Evolutionary conservation across 345 rosid genomes (phyloP).

Genomic region (Brassica juncea): DNA sequence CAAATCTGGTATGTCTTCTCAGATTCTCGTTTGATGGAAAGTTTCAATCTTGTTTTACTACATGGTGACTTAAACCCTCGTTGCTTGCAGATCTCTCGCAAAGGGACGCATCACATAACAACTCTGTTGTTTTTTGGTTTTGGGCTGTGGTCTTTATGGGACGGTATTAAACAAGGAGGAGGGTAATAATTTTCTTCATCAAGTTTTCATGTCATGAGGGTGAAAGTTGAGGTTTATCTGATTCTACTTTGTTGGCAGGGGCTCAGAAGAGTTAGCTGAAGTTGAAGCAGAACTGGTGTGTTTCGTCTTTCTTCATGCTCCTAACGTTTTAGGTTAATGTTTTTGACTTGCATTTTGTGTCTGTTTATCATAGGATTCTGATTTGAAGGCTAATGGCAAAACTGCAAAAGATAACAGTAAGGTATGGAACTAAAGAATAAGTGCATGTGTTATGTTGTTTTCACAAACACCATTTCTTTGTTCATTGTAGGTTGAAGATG

Average conservation of each 20-base stretch:
- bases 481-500: slow-evolving; percentile 63
- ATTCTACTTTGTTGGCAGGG: slow-evolving; percentile 47
- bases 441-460: neutral
- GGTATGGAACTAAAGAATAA: slow-evolving; percentile 43
- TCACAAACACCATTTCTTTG: neutral
- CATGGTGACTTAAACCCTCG: neutral
- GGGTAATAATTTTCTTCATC: slow-evolving; percentile 13
- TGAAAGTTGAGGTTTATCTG: neutral
- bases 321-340: slow-evolving; percentile 10
- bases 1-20: slow-evolving; percentile 24
- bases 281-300: slow-evolving; percentile 87
- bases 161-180: slow-evolving; percentile 68
- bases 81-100: slow-evolving; percentile 78
- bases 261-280: slow-evolving; percentile 80
- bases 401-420: slow-evolving; percentile 28
- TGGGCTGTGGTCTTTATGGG: slow-evolving; percentile 93
- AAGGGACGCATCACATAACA: slow-evolving; percentile 91
- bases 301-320: neutral
- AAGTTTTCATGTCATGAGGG: neutral
- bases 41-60: neutral
- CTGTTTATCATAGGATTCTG: slow-evolving; percentile 57
- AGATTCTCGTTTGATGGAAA: neutral
- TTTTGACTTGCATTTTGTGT: slow-evolving; percentile 8
- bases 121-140: slow-evolving; percentile 83
- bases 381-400: slow-evolving; percentile 56